Evolutionary conservation across 2,329 filamentous ascomycete species (phyloP), one percentile per base, ranked within the genome.

Genomic region (Pestalotiopsis sp.): DNA sequence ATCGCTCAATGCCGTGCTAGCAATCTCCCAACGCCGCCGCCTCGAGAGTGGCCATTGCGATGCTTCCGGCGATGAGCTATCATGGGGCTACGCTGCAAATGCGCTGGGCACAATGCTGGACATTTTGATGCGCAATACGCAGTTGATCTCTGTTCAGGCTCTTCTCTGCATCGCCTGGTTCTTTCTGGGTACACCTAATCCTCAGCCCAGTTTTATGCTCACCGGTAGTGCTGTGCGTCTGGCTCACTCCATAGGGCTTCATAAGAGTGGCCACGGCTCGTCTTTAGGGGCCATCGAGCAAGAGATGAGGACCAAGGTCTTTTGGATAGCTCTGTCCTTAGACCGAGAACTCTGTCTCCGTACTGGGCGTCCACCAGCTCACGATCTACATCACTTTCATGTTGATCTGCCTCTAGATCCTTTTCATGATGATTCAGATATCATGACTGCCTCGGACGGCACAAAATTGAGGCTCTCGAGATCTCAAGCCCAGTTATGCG

Each of bases 131-230:
- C 62, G 62, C 17, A 65, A 65, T 13, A 65, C 62, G 62, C 62
- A 65, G 62, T 20, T 65, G 38, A 45, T 65, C 12, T 65, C 62
- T 49, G 62, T 65, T 7, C 62, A 65, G 31, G 62, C 62, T 13
- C 62, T 65, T 17, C 40, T 65, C 4, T 41, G 40, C 20, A 49
- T 27, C 36, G 62, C 62, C n/a, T 65, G 62, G 62, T 65, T 65
- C 20, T 65, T 65, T 20, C 36, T 45, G 11, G 62, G 62, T 23
- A 65, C 62, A 14, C 62, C 62, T 20, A 65, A 65, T 49, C 62
- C 62, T 12, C 62, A 65, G 36, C 62, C 62, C 20, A 65, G 62
- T 20, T 65, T 65, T 12, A 65, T 65, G 62, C 27, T 65, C 36
- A 40, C 62, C 3, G 62, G 36, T 12, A 65, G 62, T 52, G 62